Evolutionary conservation across 352 stramenopile genomes (phyloP).

Genomic region (Pythium oligandrum): DNA sequence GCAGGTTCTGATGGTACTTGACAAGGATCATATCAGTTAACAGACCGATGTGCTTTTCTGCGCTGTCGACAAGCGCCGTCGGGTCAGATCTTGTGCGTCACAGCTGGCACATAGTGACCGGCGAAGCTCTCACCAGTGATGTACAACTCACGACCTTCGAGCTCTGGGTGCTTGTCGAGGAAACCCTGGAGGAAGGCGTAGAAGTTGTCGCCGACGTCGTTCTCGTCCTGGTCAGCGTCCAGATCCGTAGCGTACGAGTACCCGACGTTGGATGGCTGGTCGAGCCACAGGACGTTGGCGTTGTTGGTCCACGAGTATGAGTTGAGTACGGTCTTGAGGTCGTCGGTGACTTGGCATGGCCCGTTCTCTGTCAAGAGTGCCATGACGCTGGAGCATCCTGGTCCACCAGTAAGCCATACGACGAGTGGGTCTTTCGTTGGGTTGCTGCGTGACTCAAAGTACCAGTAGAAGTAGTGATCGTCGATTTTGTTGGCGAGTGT

Average conservation of each 20-base stretch:
- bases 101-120: conserved; percentile 58
- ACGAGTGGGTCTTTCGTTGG: conserved; percentile 48
- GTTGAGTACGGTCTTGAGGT: conserved; percentile 47
- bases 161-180: conserved; percentile 48
- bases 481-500: conserved; percentile 60
- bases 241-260: conserved; percentile 38
- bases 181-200: conserved; percentile 67
- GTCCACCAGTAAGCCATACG: conserved; percentile 60
- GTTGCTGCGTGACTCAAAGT: conserved; percentile 51
- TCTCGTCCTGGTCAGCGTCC: conserved; percentile 37
- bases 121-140: conserved; percentile 69
- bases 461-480: conserved; percentile 79
- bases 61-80: too few relatives aligned
- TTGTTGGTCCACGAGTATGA: conserved; percentile 56
- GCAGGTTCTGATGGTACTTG: too few relatives aligned
- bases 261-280: conserved; percentile 54
- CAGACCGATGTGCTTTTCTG: conserved; percentile 33
- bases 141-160: conserved; percentile 55
- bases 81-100: conserved; percentile 47
- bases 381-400: conserved; percentile 59
- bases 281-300: conserved; percentile 66
- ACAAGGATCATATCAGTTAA: too few relatives aligned
- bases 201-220: conserved; percentile 61
- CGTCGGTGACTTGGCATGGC: conserved; percentile 43
- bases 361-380: conserved; percentile 66